phyloP scores from a whole-genome alignment of 2,329 filamentous ascomycete species.

The Mariannaea elegans region DNA sequence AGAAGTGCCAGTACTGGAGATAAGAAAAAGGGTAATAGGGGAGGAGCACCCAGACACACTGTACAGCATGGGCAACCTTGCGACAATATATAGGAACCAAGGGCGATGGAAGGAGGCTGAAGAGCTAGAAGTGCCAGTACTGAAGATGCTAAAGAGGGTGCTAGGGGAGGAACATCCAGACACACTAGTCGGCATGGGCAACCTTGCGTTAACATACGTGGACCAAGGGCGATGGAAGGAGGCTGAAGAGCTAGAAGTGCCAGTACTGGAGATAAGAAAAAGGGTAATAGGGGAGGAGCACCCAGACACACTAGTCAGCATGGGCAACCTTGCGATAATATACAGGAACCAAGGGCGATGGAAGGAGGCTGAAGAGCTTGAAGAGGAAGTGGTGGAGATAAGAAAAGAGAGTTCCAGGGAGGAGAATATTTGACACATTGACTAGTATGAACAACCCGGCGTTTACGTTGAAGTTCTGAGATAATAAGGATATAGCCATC shows the following conservation, averaged over 20 bases:
- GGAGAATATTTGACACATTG: neutral
- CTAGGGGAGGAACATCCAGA: neutral
- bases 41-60: neutral
- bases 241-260: neutral
- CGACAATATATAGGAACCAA: neutral
- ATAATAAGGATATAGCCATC: too few relatives aligned
- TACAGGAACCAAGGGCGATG: neutral
- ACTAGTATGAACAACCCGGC: too few relatives aligned
- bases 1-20: neutral
- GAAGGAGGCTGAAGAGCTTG: neutral
- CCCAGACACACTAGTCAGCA: neutral
- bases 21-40: neutral
- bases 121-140: neutral
- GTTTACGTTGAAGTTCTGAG: too few relatives aligned
- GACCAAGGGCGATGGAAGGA: neutral
- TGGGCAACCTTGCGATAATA: too few relatives aligned
- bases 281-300: neutral
- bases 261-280: neutral
- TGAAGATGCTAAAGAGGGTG: neutral
- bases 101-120: neutral
- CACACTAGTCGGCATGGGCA: neutral
- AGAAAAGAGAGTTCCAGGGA: too few relatives aligned
- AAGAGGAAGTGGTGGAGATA: too few relatives aligned
- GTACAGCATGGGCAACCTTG: neutral
- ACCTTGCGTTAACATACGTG: neutral